Percentiles rank a stretch among this genome's conserved stretches.
Evolutionary conservation across 805 yeast genomes (phyloP).

Genomic region (Candida pseudofarinosa): DNA sequence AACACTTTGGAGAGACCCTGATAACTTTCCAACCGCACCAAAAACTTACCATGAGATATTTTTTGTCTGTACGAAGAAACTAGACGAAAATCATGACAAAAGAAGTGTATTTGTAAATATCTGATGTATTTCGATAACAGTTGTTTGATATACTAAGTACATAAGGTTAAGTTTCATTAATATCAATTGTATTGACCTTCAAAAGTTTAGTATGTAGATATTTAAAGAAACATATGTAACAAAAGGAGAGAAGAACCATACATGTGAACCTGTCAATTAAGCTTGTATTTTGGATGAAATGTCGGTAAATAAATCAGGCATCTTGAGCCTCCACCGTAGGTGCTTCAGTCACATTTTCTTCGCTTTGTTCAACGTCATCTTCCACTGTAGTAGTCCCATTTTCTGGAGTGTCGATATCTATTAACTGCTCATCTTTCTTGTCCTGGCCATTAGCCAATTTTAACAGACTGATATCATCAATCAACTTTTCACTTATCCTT

Average conservation of each 20-base stretch:
- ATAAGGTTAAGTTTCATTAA: neutral
- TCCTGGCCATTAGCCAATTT: constrained; percentile 12
- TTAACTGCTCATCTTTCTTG: constrained; percentile 11
- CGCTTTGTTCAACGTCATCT: neutral
- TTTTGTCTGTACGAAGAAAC: constrained; percentile 26
- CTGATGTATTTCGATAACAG: neutral
- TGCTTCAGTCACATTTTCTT: neutral
- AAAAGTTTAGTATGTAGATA: neutral
- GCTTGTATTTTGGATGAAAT: too few relatives aligned
- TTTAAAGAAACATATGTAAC: neutral
- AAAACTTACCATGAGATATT: constrained; percentile 15
- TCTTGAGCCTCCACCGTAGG: neutral
- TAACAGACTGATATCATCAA: constrained; percentile 30
- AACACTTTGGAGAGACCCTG: constrained; percentile 11
- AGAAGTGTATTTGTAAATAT: constrained; percentile 6
- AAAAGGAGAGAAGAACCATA: neutral
- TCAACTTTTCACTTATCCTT: constrained; percentile 59
- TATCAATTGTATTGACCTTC: neutral
- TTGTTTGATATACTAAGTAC: too few relatives aligned
- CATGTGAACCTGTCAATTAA: neutral
- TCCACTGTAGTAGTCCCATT: neutral
- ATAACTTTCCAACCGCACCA: neutral
- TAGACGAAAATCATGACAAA: constrained; percentile 11
- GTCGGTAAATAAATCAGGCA: too few relatives aligned
- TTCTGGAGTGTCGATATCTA: constrained; percentile 14